Evolutionary conservation across 2,329 filamentous ascomycete species (phyloP), one percentile per base, ranked within the genome.

Genomic region (Paecilomyces niveus): DNA sequence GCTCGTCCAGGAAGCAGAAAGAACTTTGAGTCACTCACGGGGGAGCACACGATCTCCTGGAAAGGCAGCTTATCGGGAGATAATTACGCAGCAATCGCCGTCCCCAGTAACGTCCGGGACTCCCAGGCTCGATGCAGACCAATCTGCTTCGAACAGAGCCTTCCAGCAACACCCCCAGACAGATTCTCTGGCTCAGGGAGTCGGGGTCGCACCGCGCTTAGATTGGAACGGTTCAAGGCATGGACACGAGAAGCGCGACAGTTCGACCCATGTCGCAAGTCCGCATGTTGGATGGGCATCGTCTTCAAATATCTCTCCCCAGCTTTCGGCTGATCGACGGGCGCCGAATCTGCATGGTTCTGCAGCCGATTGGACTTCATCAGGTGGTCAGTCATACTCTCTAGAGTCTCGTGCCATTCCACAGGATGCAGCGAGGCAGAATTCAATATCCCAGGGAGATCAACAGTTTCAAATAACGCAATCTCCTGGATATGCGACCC

Each of bases 1-100:
- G 15, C 61, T 67, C 50, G 65, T 63, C 33, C 64, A 65, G 21
- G 62, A 56, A 45, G 52, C 59, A 33, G 24, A 57, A 39, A 55
- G 62, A 56, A 24, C 58, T 45, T 64, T 54, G 63, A 68, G 39
- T 21, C 6, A 8, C 15, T n/a, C 39, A 18, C 39, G 18, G 39
- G 39, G 39, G 39, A 18, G 15, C 15, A 4, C 18, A 1, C 39
- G 18, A 18, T 18, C n/a, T 45, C n/a, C 39, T 45, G 15, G n/a
- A 18, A 45, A 45, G 39, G 9, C 39, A 6, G 18, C 9, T 9
- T 45, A 18, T 45, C n/a, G 39, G 39, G 15, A 18, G 39, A 18
- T 45, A 45, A n/a, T 45, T 18, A 45, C 39, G 2, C 39, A 45
- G 7, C 39, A 45, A 45, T 45, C 39, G 39, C 39, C 39, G 7